Percentiles rank a stretch among this genome's conserved stretches.
Conservation (phyloP, 352 stramenopile genomes). For the Globisporangium uncinulatum region DNA sequence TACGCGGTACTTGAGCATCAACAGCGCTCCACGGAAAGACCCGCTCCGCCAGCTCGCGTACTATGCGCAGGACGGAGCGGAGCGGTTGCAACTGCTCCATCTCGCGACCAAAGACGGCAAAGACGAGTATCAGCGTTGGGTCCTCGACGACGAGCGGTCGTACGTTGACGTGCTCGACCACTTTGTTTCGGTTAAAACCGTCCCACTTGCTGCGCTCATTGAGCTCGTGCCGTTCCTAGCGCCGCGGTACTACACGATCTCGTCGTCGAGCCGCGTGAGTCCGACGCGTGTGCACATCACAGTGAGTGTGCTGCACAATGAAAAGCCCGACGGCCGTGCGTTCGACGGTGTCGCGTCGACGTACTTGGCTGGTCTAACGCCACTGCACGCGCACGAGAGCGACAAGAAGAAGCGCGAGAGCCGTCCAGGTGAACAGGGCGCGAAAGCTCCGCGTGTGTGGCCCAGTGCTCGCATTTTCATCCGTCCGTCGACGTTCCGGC, state of each 20-base stretch:
- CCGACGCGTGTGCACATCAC: conserved; percentile 93
- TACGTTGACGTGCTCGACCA: conserved; percentile 89
- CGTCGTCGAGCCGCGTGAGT: conserved; percentile 91
- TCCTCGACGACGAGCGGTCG: conserved; percentile 87
- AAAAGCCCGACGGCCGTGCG: conserved; percentile 64
- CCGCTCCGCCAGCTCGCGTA: conserved; percentile 79
- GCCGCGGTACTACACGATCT: conserved; percentile 98
- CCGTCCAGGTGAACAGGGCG: conserved; percentile 63
- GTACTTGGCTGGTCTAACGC: conserved; percentile 78
- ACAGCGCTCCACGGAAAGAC: conserved; percentile 82
- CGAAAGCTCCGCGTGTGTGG: conserved; percentile 62
- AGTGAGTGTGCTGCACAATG: conserved; percentile 88
- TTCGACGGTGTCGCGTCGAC: conserved; percentile 94
- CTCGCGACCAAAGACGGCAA: conserved; percentile 88
- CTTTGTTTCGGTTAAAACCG: conserved; percentile 52
- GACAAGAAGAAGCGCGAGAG: conserved; percentile 63
- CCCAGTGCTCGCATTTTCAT: conserved; percentile 89
- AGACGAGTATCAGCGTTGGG: conserved; percentile 91
- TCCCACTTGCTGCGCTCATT: conserved; percentile 82
- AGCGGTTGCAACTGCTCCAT: conserved; percentile 47
- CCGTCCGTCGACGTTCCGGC: conserved; percentile 92
- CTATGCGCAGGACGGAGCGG: conserved; percentile 51
- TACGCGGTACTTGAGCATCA: conserved; percentile 92
- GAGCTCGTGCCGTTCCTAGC: conserved; percentile 91
- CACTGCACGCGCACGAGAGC: conserved; percentile 23